Evolutionary conservation across 1,284 basidiomycete species (phyloP).

Genomic region (Sparassis latifolia): DNA sequence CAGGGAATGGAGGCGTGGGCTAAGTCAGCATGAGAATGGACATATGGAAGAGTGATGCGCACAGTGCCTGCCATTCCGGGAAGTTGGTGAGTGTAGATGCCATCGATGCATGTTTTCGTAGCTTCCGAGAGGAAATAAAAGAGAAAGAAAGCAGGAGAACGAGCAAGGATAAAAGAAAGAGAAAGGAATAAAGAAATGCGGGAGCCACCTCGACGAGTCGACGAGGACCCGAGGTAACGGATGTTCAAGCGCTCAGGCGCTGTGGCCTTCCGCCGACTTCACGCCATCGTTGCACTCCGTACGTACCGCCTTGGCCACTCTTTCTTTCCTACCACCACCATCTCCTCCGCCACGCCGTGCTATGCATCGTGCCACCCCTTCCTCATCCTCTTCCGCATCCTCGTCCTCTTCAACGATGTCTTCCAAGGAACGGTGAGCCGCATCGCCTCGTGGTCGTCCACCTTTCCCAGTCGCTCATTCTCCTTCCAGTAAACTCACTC

Average conservation of each 20-base stretch:
- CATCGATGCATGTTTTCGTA: no score
- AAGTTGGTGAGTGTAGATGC: no score
- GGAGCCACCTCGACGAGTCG: no score
- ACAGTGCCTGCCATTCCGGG: no score
- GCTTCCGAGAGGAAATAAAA: no score
- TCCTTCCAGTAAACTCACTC: conserved; percentile 45
- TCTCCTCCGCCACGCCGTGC: conserved; percentile 21
- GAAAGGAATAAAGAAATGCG: no score
- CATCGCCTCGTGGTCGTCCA: conserved; percentile 17
- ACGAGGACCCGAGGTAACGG: no score
- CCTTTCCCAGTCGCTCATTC: conserved; percentile 16
- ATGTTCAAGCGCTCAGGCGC: neutral
- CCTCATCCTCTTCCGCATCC: conserved; percentile 19
- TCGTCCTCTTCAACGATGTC: conserved; percentile 18
- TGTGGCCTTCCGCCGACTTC: conserved; percentile 21
- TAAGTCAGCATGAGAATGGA: no score
- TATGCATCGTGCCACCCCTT: conserved; percentile 21
- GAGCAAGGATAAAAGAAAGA: no score
- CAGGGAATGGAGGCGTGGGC: no score
- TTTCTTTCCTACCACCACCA: conserved; percentile 34
- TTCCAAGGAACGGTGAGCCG: conserved; percentile 30
- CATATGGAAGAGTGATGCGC: no score
- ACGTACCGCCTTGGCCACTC: conserved; percentile 24
- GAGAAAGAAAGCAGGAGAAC: no score
- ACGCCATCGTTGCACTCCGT: conserved; percentile 24